Evolutionary conservation across 2,329 filamentous ascomycete genomes (phyloP), one percentile per base, ranked within the genome.

Genomic region (Ophiognomonia clavigignenti-juglandacearum): DNA sequence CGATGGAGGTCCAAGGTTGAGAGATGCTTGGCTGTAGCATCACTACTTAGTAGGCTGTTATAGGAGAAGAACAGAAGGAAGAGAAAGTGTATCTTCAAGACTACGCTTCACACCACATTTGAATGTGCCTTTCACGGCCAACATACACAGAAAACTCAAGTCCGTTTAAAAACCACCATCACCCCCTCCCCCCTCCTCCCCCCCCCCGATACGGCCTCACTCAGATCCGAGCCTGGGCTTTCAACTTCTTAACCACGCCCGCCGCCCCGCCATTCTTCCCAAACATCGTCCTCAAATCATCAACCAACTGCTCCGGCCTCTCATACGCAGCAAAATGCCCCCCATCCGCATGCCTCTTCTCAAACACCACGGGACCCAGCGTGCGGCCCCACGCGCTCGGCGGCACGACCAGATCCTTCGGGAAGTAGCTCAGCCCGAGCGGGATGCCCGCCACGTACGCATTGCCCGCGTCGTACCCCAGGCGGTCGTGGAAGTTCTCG

Each of bases 311-410:
- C 19, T 77, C 66, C 0, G 81, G 81, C 19, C 65, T 64, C 61
- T 85, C 81, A 55, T 72, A 75, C 0, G 81, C 74, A 2, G 78
- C 79, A 56, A 85, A 85, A 59, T 85, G 81, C 0, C 80, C 80
- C 0, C 78, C 78, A 7, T 66, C 66, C 1, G 69, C 60, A 41
- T 79, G 71, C 6, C 62, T 56, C 14, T 64, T 68, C 54, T 82
- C 74, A 42, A 76, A 80, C 0, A 84, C 82, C 0, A 86, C 70
- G 0, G 74, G 67, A 3, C 80, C 83, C 7, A 86, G 60, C 0
- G 78, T 80, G n/a, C 67, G 65, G 0, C 67, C 73, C 78, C 78
- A 86, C 0, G 70, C 68, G 50, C 64, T 70, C 0, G 82, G 82
- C 26, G 73, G 63, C 4, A 80, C 66, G 0, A 61, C 54, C 1